Evolutionary conservation across 805 yeast genomes (phyloP), one percentile per base, ranked within the genome.

Genomic region (Candida awuae): DNA sequence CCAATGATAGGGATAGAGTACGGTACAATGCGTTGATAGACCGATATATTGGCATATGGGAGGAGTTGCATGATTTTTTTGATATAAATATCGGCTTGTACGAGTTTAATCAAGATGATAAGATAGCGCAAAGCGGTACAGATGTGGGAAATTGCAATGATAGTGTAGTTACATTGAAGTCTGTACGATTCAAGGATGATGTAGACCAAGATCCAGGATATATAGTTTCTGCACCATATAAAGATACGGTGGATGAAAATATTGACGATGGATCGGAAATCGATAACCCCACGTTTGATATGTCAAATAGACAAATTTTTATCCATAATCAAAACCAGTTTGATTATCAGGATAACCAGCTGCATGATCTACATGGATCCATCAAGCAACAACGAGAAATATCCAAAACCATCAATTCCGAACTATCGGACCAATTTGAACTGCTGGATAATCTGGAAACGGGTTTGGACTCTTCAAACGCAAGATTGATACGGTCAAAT

Each of bases 391-490:
- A 72, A 36, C 65, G 65, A 44, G 63, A 60, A 1, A 56, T 75
- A 32, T 69, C 79, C 2, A 29, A 65, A 8, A 63, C 59, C 23
- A 74, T 75, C 10, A 63, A 72, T 41, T 59, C 56, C 6, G 80
- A 75, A 45, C 50, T 74, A 8, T 60, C 56, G 10, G 68, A 67
- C 4, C 80, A 75, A 35, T 61, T 73, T 51, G 67, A 66, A 18
- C 44, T 74, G 13, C 48, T 75, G 20, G 65, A 65, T 23, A 80
- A 75, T 47, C 50, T 75, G 28, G 81, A 75, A 44, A 52, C 54
- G 18, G 68, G 69, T 29, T 54, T 75, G 15, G 70, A 66, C 34
- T 47, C 56, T 23, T 61, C 69, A n/a, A 68, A 66, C 19, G 50
- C 61, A 26, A 61, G 65, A 27, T 49, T 75, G 12, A 47, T 52